phyloP scores from a whole-genome alignment of 805 yeast species.

The Candida dajiaensis region DNA sequence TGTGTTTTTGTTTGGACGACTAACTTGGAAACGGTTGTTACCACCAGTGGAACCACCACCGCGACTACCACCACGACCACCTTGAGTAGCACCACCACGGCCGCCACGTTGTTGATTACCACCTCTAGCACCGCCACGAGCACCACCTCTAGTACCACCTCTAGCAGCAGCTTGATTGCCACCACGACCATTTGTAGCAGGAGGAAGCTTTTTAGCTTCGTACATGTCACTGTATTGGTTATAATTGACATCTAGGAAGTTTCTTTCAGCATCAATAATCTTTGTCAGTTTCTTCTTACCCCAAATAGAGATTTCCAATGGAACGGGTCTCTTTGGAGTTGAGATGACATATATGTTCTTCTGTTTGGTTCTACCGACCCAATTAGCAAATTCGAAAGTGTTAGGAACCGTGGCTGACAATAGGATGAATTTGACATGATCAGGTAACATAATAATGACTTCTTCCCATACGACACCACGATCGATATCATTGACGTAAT shows the following conservation, averaged over 20 bases:
- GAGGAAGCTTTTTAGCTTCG: conserved; percentile 34
- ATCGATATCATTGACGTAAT: conserved; percentile 93
- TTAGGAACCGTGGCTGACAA: conserved; percentile 98
- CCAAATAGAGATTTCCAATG: conserved; percentile 82
- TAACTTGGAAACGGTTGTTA: conserved; percentile 27
- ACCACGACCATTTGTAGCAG: conserved; percentile 34
- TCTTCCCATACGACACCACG: conserved; percentile 99
- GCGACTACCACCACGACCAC: conserved; percentile 30
- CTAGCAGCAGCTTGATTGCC: conserved; percentile 25
- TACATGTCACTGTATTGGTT: conserved; percentile 50
- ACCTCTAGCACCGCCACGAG: too few species aligned
- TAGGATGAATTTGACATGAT: conserved; percentile 86
- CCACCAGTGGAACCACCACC: conserved; percentile 30
- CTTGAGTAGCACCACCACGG: conserved; percentile 40
- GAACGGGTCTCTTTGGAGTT: conserved; percentile 95
- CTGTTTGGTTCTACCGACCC: conserved; percentile 97
- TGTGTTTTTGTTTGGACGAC: conserved; percentile 64
- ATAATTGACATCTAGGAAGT: conserved; percentile 61
- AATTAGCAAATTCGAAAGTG: conserved; percentile 93
- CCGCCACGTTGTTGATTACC: conserved; percentile 33
- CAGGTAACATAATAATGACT: conserved; percentile 95
- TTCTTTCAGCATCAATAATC: conserved; percentile 67
- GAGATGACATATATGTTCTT: conserved; percentile 95
- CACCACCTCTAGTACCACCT: conserved; percentile 38
- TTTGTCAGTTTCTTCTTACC: conserved; percentile 70